phyloP scores from a whole-genome alignment of 2,329 filamentous ascomycete species.

The Aspergillus jensenii region DNA sequence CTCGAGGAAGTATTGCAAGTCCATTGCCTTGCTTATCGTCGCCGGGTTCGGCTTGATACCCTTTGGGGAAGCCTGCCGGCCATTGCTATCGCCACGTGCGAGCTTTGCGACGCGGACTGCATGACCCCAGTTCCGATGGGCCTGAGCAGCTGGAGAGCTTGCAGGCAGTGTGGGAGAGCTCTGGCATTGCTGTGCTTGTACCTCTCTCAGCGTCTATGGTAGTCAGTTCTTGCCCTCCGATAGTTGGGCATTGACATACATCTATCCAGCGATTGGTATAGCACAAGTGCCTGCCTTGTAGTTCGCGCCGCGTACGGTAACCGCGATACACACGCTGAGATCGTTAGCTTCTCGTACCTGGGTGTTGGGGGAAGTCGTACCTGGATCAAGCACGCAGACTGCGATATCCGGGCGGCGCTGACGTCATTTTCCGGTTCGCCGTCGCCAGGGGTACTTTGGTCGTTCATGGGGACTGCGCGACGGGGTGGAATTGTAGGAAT shows the following conservation, averaged over 20 bases:
- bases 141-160: conserved; percentile 38
- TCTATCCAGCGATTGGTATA: conserved; percentile 60
- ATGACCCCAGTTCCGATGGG: conserved; percentile 73
- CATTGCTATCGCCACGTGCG: conserved; percentile 67
- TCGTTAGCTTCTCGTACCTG: background rate
- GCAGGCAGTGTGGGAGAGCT: conserved; percentile 26
- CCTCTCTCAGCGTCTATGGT: conserved; percentile 54
- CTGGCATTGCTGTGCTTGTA: conserved; percentile 52
- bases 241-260: conserved; percentile 42
- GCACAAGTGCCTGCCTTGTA: conserved; percentile 1
- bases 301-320: conserved; percentile 6
- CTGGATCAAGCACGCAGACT: conserved; percentile 1
- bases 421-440: background rate
- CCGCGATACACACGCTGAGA: conserved; percentile 8
- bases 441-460: background rate
- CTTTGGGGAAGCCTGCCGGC: conserved; percentile 34
- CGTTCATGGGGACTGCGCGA: background rate
- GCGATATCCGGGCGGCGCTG: background rate
- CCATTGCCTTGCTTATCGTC: conserved; percentile 74
- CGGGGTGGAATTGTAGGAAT: no score
- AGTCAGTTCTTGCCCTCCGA: background rate
- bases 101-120: conserved; percentile 68
- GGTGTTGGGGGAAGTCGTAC: background rate
- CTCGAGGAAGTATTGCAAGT: conserved; percentile 78
- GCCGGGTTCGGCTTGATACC: conserved; percentile 52